Conservation (phyloP, 441 rosid species). For the Arabidopsis lyrata region DNA sequence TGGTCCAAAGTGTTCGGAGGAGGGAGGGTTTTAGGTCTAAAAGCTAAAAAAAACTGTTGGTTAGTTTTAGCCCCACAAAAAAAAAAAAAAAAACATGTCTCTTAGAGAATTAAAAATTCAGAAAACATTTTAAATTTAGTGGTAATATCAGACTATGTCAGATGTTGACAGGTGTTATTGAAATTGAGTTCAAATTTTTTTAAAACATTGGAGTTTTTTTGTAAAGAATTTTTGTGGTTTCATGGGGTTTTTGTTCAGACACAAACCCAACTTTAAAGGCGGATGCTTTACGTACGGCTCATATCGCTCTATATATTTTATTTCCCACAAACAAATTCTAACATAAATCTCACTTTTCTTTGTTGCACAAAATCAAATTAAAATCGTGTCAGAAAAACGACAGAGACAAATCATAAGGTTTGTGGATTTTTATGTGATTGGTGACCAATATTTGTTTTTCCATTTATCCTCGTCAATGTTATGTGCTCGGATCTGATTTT, state of each 20-base stretch:
- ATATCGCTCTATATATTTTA: conserved; percentile 16
- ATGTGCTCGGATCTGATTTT: background rate
- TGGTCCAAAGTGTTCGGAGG: conserved; percentile 47
- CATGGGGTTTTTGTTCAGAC: conserved; percentile 53
- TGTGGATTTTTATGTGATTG: background rate
- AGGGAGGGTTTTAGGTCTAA: conserved; percentile 41
- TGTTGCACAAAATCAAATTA: conserved; percentile 13
- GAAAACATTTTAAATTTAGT: conserved; percentile 17
- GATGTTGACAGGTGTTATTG: conserved; percentile 28
- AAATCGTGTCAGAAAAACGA: background rate
- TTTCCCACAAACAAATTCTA: conserved; percentile 4
- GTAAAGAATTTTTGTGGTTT: conserved; percentile 46
- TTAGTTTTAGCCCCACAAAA: conserved; percentile 37
- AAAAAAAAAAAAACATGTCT: background rate
- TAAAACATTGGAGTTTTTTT: conserved; percentile 35
- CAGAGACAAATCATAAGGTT: conserved; percentile 15
- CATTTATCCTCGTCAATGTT: background rate
- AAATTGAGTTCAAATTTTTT: conserved; percentile 12
- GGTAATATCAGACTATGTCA: conserved; percentile 24
- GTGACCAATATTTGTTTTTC: background rate
- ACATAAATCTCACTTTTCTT: conserved; percentile 27
- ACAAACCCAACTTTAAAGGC: conserved; percentile 47
- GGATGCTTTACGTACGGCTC: conserved; percentile 23
- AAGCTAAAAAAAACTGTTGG: conserved; percentile 37
- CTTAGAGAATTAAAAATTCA: conserved; percentile 9